These are phyloP conservation scores for Geotrichum armillariae DNA, from an alignment of 1,139 yeast species.

Conservation along the genomic window DNA sequence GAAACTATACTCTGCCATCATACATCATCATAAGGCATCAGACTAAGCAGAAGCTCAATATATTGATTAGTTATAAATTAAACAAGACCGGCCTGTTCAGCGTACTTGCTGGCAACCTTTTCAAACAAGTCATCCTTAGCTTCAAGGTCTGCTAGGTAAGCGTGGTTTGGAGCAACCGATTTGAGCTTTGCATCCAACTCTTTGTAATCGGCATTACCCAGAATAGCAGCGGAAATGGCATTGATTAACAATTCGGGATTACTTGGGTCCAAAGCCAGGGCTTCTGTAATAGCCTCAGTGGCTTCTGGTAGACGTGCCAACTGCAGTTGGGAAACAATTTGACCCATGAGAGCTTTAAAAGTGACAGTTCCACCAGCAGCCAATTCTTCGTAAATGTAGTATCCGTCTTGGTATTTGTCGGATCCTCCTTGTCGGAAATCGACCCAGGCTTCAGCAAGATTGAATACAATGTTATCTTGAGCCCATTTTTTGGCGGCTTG, in stretches of 20 bases:
- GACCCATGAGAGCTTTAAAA: conserved; percentile 50
- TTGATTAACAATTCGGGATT: conserved; percentile 59
- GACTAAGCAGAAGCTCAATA: too few relatives aligned
- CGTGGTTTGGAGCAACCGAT: conserved; percentile 50
- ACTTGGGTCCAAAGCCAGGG: conserved; percentile 40
- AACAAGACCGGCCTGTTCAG: conserved; percentile 24
- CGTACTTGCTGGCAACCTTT: conserved; percentile 56
- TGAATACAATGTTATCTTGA: conserved; percentile 66
- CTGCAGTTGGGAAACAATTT: conserved; percentile 48
- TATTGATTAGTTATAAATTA: too few relatives aligned
- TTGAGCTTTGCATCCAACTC: conserved; percentile 47
- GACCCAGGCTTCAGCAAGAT: conserved; percentile 63
- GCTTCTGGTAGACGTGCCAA: conserved; percentile 51
- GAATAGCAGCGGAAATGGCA: conserved; percentile 53
- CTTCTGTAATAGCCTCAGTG: conserved; percentile 45
- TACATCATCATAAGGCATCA: too few relatives aligned
- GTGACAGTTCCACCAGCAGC: conserved; percentile 48
- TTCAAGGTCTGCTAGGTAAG: conserved; percentile 50
- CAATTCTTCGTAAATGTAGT: conserved; percentile 73
- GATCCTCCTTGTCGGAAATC: conserved; percentile 58
- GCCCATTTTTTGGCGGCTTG: conserved; percentile 49
- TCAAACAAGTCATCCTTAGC: conserved; percentile 58
- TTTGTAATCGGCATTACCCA: conserved; percentile 48
- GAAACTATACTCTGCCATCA: too few relatives aligned
- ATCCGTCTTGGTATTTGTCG: conserved; percentile 57